Percentiles rank a stretch among this genome's conserved stretches.
Evolutionary conservation across 1,139 yeast species (phyloP).

Genomic region (Eremothecium sinecaudum): DNA sequence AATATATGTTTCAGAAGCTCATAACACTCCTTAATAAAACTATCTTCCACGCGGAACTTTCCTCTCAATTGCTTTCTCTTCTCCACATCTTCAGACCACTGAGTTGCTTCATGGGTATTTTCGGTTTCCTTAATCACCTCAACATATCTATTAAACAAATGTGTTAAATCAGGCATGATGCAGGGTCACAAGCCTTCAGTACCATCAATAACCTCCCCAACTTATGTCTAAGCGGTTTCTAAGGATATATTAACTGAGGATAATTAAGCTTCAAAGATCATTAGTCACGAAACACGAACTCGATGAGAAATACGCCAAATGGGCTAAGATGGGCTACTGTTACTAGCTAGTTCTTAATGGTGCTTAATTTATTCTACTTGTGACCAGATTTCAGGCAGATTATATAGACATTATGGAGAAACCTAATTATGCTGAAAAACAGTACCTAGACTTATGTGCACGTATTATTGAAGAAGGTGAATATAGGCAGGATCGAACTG

Average conservation of each 20-base stretch:
- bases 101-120: neutral
- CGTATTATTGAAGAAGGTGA: constrained; percentile 78
- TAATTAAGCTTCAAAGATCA: too few relatives aligned
- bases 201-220: neutral
- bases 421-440: constrained; percentile 47
- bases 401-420: constrained; percentile 11
- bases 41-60: constrained; percentile 35
- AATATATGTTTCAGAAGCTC: constrained; percentile 38
- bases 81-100: constrained; percentile 18
- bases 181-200: neutral
- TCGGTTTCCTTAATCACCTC: constrained; percentile 33
- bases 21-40: constrained; percentile 43
- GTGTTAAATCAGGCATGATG: constrained; percentile 46
- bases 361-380: too few relatives aligned
- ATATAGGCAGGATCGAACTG: constrained; percentile 88
- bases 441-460: constrained; percentile 73
- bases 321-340: too few relatives aligned
- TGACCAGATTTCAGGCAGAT: too few relatives aligned
- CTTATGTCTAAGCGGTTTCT: neutral
- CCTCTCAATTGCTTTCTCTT: constrained; percentile 25
- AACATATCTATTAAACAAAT: constrained; percentile 43
- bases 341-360: too few relatives aligned
- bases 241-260: too few relatives aligned
- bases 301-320: too few relatives aligned
- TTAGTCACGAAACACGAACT: too few relatives aligned